phyloP scores from a whole-genome alignment of 148 eudicot genomes.

The Rhododendron henanense region DNA sequence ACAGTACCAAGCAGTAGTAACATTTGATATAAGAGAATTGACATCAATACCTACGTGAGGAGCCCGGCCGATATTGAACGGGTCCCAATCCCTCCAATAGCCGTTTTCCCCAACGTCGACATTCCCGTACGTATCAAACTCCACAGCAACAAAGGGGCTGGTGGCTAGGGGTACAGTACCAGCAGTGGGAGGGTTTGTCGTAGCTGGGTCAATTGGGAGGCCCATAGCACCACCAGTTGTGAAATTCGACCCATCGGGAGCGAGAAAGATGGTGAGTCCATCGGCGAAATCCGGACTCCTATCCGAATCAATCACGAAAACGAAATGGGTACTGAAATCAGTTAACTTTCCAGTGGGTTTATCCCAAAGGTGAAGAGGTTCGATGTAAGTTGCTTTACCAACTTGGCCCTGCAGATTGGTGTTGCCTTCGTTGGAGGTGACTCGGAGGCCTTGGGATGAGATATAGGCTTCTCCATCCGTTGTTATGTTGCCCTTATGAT shows the following conservation, averaged over 20 bases:
- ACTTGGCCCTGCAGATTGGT: neutral
- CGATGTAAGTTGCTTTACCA: constrained; percentile 9
- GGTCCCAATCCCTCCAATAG: neutral
- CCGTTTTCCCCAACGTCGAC: too few species aligned
- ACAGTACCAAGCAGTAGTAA: neutral
- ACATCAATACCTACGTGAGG: constrained; percentile 20
- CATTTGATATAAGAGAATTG: constrained; percentile 11
- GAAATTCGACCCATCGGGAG: neutral
- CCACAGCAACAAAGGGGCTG: constrained; percentile 13
- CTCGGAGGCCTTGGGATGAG: constrained; percentile 13
- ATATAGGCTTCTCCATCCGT: neutral
- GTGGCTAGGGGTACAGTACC: too few species aligned
- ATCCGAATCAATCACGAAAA: constrained; percentile 11
- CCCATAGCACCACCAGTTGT: neutral
- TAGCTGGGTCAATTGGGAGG: neutral
- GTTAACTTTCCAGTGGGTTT: neutral
- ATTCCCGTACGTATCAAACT: constrained; percentile 10
- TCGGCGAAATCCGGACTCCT: neutral
- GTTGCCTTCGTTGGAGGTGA: constrained; percentile 11
- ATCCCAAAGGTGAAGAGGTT: constrained; percentile 20
- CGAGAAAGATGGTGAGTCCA: constrained; percentile 9
- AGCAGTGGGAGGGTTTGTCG: too few species aligned
- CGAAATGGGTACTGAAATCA: constrained; percentile 5
- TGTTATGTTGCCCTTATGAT: neutral
- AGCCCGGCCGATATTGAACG: neutral